A percentile compares a stretch with the other conserved stretches of the same genome.
These are phyloP conservation scores for Voacanga thouarsii DNA, from an alignment of 257 asterid species.

Conservation along the genomic window DNA sequence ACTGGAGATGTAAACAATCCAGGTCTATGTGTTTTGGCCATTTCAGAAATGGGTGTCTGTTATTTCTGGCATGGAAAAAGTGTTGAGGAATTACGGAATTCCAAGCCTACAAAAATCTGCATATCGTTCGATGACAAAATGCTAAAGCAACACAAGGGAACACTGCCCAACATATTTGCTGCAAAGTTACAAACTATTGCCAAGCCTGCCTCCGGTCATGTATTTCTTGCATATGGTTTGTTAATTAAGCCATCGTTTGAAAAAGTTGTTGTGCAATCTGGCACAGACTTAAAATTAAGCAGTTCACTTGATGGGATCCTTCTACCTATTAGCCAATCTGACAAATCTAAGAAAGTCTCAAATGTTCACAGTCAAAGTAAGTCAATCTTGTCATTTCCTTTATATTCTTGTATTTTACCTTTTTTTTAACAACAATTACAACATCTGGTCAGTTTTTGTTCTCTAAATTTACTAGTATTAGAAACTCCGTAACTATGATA, in stretches of 20 bases:
- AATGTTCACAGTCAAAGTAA: constrained; percentile 48
- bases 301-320: constrained; percentile 70
- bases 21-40: constrained; percentile 68
- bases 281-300: constrained; percentile 55
- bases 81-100: constrained; percentile 54
- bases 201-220: constrained; percentile 45
- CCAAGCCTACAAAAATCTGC: constrained; percentile 66
- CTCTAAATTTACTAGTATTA: background rate
- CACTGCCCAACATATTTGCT: constrained; percentile 59
- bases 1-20: constrained; percentile 39
- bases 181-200: constrained; percentile 65
- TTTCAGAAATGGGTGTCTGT: constrained; percentile 84
- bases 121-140: constrained; percentile 45
- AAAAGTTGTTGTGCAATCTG: constrained; percentile 67
- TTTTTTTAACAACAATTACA: background rate
- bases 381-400: constrained; percentile 11
- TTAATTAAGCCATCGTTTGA: constrained; percentile 75
- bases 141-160: constrained; percentile 51
- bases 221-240: constrained; percentile 77
- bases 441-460: background rate
- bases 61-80: constrained; percentile 81
- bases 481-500: background rate
- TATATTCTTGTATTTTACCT: background rate
- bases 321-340: constrained; percentile 54
- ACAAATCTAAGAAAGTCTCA: constrained; percentile 49